These are phyloP conservation scores for Jatropha podagrica DNA, from an alignment of 441 rosid genomes.

Conservation along the genomic window DNA sequence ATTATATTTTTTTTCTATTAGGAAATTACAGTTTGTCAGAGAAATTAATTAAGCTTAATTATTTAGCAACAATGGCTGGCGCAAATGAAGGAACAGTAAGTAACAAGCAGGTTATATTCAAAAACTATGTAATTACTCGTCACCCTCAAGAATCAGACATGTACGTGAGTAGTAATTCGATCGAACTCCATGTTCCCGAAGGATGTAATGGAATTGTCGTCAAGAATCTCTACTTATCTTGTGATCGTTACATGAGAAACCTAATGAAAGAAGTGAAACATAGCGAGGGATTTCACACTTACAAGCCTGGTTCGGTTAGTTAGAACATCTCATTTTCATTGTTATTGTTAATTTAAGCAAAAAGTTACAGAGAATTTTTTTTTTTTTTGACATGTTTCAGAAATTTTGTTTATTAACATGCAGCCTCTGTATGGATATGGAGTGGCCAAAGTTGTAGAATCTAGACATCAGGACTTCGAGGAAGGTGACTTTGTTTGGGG, in stretches of 20 bases:
- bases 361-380: too few relatives aligned
- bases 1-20: too few relatives aligned
- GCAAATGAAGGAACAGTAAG: neutral
- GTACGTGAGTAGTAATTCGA: neutral
- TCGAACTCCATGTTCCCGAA: neutral
- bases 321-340: too few relatives aligned
- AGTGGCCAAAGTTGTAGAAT: neutral
- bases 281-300: neutral
- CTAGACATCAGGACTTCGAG: neutral
- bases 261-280: neutral
- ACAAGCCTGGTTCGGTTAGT: neutral
- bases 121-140: neutral
- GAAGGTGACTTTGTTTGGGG: neutral
- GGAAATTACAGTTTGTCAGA: neutral
- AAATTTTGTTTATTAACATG: neutral
- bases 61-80: neutral
- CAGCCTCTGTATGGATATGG: neutral
- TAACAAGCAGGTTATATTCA: neutral
- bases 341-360: too few relatives aligned
- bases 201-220: neutral
- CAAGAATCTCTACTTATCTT: constrained; percentile 1
- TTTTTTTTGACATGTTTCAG: too few relatives aligned
- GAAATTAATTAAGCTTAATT: neutral
- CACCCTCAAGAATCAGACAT: neutral
- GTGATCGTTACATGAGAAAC: neutral